Evolutionary conservation across 106 monocot genomes (phyloP).

Genomic region (Iris macrosiphon): DNA sequence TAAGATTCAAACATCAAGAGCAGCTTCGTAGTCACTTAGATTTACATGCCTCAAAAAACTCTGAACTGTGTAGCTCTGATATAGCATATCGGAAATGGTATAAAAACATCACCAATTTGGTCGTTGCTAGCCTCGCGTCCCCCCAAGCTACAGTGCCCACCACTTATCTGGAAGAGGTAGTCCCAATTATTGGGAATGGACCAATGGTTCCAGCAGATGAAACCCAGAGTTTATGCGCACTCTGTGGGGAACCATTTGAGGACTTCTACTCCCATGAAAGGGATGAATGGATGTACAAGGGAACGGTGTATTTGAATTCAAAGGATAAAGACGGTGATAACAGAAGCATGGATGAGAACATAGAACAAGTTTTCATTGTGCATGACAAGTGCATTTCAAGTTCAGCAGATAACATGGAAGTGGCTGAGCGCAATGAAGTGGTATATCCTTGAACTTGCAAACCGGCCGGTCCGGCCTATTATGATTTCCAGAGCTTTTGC

Average conservation of each 20-base stretch:
- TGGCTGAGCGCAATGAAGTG: neutral
- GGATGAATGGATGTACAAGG: conserved; percentile 94
- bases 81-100: conserved; percentile 56
- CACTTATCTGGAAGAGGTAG: conserved; percentile 8
- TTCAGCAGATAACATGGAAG: neutral
- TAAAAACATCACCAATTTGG: conserved; percentile 17
- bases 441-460: neutral
- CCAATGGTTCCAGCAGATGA: conserved; percentile 92
- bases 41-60: conserved; percentile 40
- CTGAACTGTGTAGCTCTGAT: conserved; percentile 8
- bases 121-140: conserved; percentile 13
- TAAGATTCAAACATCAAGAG: conserved; percentile 42
- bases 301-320: conserved; percentile 46
- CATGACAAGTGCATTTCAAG: conserved; percentile 62
- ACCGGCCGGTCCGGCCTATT: neutral
- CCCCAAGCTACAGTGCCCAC: neutral
- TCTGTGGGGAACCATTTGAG: conserved; percentile 93
- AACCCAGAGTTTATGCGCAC: conserved; percentile 66
- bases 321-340: conserved; percentile 8
- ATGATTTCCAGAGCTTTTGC: neutral
- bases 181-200: conserved; percentile 19
- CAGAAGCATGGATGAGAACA: conserved; percentile 3
- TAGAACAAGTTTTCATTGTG: conserved; percentile 35
- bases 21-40: conserved; percentile 45
- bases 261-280: conserved; percentile 59